A percentile compares a stretch with the other conserved stretches of the same genome.
Conservation (phyloP, 73 alveolate genomes). For the Diophrys appendiculata region DNA sequence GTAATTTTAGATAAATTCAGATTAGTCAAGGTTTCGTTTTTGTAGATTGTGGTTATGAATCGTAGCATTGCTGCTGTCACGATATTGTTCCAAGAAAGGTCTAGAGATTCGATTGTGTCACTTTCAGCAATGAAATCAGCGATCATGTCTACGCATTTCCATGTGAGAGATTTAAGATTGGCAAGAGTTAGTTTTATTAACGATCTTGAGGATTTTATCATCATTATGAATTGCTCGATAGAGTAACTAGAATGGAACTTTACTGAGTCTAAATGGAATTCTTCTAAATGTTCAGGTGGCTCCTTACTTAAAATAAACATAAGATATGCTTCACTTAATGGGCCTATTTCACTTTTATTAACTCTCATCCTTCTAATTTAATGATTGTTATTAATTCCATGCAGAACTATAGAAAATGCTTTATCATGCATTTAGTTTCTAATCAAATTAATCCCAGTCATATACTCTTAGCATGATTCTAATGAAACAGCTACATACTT, state of each 20-base stretch:
- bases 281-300: not conserved
- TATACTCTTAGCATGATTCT: not conserved
- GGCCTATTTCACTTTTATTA: not conserved
- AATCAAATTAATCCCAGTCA: not conserved
- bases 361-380: not conserved
- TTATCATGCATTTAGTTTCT: not conserved
- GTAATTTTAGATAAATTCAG: not conserved
- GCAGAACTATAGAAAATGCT: not conserved
- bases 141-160: not conserved
- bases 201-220: not conserved
- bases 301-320: not conserved
- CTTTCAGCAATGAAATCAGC: not conserved
- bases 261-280: not conserved
- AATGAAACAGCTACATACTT: not conserved
- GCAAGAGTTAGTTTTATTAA: not conserved
- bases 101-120: not conserved
- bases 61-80: not conserved
- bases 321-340: not conserved
- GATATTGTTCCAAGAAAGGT: not conserved
- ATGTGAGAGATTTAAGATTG: not conserved
- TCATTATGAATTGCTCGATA: not conserved
- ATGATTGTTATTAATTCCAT: not conserved
- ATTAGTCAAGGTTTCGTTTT: not conserved
- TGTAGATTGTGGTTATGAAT: not conserved
- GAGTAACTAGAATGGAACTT: not conserved